Evolutionary conservation across 2,329 filamentous ascomycete species (phyloP).

Genomic region (Claviceps capensis): DNA sequence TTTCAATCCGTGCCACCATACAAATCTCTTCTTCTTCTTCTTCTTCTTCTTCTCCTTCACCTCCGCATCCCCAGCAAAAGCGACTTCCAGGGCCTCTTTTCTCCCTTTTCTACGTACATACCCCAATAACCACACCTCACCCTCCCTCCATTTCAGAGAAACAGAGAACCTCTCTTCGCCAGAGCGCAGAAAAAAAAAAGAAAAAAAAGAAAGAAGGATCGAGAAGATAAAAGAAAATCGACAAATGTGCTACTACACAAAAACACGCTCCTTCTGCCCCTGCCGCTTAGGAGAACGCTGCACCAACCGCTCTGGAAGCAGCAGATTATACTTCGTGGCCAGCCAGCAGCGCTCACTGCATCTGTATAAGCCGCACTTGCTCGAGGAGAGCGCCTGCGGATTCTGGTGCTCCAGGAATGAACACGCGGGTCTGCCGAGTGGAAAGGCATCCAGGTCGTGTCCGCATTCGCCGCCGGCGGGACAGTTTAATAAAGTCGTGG

Average conservation of each 20-base stretch:
- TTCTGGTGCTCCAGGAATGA: background rate
- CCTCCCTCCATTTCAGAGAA: too few species aligned
- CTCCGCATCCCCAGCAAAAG: too few species aligned
- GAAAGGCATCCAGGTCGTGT: background rate
- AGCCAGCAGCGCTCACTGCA: background rate
- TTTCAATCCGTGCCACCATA: too few species aligned
- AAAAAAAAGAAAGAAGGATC: background rate
- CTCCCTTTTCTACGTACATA: background rate
- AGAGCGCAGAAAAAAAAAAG: background rate
- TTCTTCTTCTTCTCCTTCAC: too few species aligned
- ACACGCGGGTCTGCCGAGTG: background rate
- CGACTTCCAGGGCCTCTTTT: background rate
- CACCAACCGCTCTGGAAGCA: background rate
- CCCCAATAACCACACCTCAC: background rate
- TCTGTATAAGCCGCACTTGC: background rate
- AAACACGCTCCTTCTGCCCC: slow-evolving; percentile 1
- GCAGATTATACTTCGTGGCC: background rate
- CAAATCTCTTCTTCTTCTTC: too few species aligned
- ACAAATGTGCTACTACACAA: slow-evolving; percentile 3
- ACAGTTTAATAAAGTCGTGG: background rate
- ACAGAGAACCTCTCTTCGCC: background rate
- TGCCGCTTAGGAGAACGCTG: slow-evolving; percentile 1
- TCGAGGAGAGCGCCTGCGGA: background rate
- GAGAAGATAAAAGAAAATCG: too few species aligned
- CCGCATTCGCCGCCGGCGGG: background rate